Percentiles rank a stretch among this genome's conserved stretches.
phyloP scores from a whole-genome alignment of 352 stramenopile genomes.

The Salisapilia sapeloensis region DNA sequence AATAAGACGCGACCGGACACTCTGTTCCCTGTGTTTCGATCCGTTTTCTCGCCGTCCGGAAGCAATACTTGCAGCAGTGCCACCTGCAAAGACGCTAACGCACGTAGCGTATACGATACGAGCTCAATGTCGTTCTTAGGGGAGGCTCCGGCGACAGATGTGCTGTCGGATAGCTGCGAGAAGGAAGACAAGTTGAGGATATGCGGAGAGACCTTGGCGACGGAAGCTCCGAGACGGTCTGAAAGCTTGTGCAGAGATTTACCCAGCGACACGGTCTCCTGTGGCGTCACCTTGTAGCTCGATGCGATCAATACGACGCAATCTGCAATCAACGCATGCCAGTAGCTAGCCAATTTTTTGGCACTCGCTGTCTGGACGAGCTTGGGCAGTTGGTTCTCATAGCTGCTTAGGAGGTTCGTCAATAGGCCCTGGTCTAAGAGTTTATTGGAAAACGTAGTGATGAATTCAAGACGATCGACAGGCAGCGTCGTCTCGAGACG shows the following conservation, averaged over 20 bases:
- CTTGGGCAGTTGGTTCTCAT: constrained; percentile 27
- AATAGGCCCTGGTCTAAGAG: constrained; percentile 29
- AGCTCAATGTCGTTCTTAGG: constrained; percentile 53
- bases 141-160: constrained; percentile 35
- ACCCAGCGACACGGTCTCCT: constrained; percentile 34
- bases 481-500: constrained; percentile 38
- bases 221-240: constrained; percentile 26
- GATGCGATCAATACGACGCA: constrained; percentile 42
- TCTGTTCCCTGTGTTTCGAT: constrained; percentile 38
- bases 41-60: constrained; percentile 23
- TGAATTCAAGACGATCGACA: constrained; percentile 36
- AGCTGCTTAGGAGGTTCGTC: constrained; percentile 22
- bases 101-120: constrained; percentile 56
- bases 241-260: constrained; percentile 37
- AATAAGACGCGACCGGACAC: constrained; percentile 18
- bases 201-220: constrained; percentile 60
- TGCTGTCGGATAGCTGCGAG: constrained; percentile 49
- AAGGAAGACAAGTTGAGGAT: constrained; percentile 72
- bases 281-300: constrained; percentile 23
- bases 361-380: constrained; percentile 37
- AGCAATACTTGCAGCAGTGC: constrained; percentile 41
- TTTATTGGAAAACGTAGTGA: constrained; percentile 45
- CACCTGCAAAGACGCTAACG: constrained; percentile 55
- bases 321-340: constrained; percentile 56
- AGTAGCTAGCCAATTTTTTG: constrained; percentile 55